A percentile compares a stretch with the other conserved stretches of the same genome.
These are phyloP conservation scores for Stachybotrys chartarum DNA, from an alignment of 2,329 filamentous ascomycete genomes.

Conservation along the genomic window DNA sequence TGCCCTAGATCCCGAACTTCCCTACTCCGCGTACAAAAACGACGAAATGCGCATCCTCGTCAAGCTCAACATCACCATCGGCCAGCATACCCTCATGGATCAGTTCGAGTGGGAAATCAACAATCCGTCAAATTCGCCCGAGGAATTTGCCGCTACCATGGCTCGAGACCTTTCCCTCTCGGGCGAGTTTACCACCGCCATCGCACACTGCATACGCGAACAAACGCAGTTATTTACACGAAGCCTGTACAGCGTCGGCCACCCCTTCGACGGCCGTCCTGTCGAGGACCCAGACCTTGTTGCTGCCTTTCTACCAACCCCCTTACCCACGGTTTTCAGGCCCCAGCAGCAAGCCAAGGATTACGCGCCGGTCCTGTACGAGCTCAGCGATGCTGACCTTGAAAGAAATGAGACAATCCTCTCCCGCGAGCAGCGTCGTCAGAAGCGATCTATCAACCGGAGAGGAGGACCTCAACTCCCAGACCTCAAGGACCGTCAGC, in stretches of 20 bases:
- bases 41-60: conserved; percentile 97
- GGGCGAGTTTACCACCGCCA: conserved; percentile 94
- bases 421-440: conserved; percentile 84
- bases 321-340: conserved; percentile 75
- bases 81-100: conserved; percentile 85
- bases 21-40: conserved; percentile 93
- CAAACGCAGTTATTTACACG: conserved; percentile 92
- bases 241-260: conserved; percentile 85
- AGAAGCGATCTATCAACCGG: conserved; percentile 92
- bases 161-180: conserved; percentile 82
- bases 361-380: conserved; percentile 87
- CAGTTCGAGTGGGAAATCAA: conserved; percentile 99
- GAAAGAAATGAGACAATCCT: conserved; percentile 90
- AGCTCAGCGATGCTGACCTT: conserved; percentile 83
- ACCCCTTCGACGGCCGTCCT: conserved; percentile 90
- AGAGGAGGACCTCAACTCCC: conserved; percentile 87
- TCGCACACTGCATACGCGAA: conserved; percentile 95
- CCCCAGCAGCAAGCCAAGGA: conserved; percentile 92
- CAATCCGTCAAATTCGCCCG: conserved; percentile 85
- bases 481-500: conserved; percentile 91
- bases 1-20: conserved; percentile 78
- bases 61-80: conserved; percentile 97
- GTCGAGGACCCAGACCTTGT: conserved; percentile 88
- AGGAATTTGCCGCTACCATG: conserved; percentile 90
- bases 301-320: conserved; percentile 77